A percentile compares a stretch with the other conserved stretches of the same genome.
Evolutionary conservation across 345 rosid species (phyloP).

Genomic region (Carallia brachiata): DNA sequence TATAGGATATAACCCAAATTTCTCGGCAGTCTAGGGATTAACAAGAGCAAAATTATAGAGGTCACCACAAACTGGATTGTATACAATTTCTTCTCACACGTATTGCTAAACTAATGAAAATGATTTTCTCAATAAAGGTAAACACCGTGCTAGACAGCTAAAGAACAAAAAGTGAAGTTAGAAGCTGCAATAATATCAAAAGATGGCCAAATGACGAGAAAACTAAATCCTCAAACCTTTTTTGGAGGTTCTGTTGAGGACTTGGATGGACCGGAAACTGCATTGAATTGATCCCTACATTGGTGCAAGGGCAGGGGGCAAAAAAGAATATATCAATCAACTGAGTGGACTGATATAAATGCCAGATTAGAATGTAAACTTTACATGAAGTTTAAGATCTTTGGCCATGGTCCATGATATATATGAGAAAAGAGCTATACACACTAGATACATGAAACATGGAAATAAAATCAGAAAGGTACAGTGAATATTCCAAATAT

Average conservation of each 20-base stretch:
- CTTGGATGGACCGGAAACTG: slow-evolving; percentile 19
- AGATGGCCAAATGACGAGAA: background rate
- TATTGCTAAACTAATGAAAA: background rate
- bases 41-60: background rate
- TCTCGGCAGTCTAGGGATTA: background rate
- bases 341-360: background rate
- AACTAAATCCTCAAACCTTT: slow-evolving; percentile 34
- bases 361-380: too few relatives aligned
- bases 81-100: background rate
- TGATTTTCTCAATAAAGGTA: background rate
- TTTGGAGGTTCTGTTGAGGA: slow-evolving; percentile 20
- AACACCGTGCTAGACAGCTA: background rate
- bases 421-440: too few relatives aligned
- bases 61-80: background rate
- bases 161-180: background rate
- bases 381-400: too few relatives aligned
- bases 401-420: too few relatives aligned
- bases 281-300: slow-evolving; percentile 27
- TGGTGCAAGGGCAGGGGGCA: background rate
- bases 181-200: background rate
- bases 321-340: background rate
- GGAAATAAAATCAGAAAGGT: too few relatives aligned
- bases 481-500: background rate
- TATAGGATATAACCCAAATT: background rate
- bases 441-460: too few relatives aligned